A percentile compares a stretch with the other conserved stretches of the same genome.
These are phyloP conservation scores for Pythium aphanidermatum DNA, from an alignment of 352 stramenopile species.

Conservation along the genomic window DNA sequence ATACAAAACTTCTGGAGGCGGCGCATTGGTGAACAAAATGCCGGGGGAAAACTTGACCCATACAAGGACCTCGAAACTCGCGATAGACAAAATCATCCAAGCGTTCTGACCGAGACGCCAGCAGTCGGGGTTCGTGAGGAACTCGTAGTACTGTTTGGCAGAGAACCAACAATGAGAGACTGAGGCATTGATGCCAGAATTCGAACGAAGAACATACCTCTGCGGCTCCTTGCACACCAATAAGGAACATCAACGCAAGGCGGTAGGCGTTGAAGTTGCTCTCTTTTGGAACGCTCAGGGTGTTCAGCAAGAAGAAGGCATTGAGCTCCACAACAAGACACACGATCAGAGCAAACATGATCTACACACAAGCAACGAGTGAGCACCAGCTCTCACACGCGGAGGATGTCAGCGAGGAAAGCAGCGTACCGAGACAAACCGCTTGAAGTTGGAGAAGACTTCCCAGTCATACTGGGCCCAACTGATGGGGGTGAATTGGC, in stretches of 20 bases:
- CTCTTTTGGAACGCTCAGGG: slow-evolving; percentile 82
- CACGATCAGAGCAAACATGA: slow-evolving; percentile 84
- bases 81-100: slow-evolving; percentile 79
- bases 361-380: slow-evolving; percentile 23
- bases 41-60: slow-evolving; percentile 77
- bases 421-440: slow-evolving; percentile 54
- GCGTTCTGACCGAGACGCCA: slow-evolving; percentile 73
- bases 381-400: background rate
- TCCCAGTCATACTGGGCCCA: slow-evolving; percentile 90
- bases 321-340: slow-evolving; percentile 88
- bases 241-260: slow-evolving; percentile 69
- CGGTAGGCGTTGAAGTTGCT: slow-evolving; percentile 83
- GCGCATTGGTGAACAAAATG: slow-evolving; percentile 51
- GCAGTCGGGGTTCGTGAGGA: slow-evolving; percentile 73
- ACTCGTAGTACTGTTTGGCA: slow-evolving; percentile 89
- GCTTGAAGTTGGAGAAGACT: slow-evolving; percentile 89
- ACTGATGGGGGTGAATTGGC: slow-evolving; percentile 85
- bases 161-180: background rate
- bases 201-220: slow-evolving; percentile 34
- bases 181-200: background rate
- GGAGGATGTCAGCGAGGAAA: background rate
- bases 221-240: slow-evolving; percentile 70
- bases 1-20: slow-evolving; percentile 44
- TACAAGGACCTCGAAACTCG: slow-evolving; percentile 69
- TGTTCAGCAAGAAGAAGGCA: slow-evolving; percentile 91